A percentile compares a stretch with the other conserved stretches of the same genome.
Evolutionary conservation across 2,329 filamentous ascomycete species (phyloP).

Genomic region (Epichloe glyceriae): DNA sequence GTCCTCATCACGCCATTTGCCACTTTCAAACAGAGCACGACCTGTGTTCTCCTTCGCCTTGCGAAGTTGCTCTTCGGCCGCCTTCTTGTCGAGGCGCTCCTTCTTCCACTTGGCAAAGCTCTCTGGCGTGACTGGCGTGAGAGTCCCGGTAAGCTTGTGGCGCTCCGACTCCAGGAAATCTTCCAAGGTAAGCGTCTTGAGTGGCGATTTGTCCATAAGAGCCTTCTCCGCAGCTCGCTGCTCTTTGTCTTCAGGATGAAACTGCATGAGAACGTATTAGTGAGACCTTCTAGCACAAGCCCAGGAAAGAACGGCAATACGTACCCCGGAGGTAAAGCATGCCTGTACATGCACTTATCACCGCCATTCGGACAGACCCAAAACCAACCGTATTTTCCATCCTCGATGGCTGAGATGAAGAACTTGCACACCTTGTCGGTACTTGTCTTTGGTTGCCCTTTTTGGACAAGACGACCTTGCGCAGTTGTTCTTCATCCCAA

Average conservation of each 20-base stretch:
- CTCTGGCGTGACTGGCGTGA: constrained; percentile 90
- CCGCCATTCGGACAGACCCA: constrained; percentile 95
- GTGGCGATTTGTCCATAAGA: constrained; percentile 84
- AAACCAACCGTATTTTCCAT: constrained; percentile 99
- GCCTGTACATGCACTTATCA: constrained; percentile 97
- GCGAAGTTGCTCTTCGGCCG: constrained; percentile 79
- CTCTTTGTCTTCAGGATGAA: constrained; percentile 96
- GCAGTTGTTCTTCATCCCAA: constrained; percentile 95
- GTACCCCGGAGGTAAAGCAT: constrained; percentile 86
- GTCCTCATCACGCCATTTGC: constrained; percentile 68
- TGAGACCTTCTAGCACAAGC: constrained; percentile 11
- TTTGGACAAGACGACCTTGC: constrained; percentile 83
- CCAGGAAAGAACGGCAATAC: constrained; percentile 22
- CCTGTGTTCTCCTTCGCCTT: constrained; percentile 93
- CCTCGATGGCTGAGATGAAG: constrained; percentile 94
- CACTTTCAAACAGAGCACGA: constrained; percentile 89
- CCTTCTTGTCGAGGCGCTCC: constrained; percentile 87
- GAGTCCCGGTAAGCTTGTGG: constrained; percentile 80
- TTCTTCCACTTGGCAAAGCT: constrained; percentile 96
- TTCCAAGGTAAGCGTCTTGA: constrained; percentile 89
- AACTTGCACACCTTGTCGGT: constrained; percentile 99
- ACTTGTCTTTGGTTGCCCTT: constrained; percentile 90
- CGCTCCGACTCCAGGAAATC: constrained; percentile 95
- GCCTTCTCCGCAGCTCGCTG: constrained; percentile 93
- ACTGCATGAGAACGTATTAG: constrained; percentile 29